A percentile compares a stretch with the other conserved stretches of the same genome.
These are phyloP conservation scores for Calonectria hongkongensis DNA, from an alignment of 2,329 filamentous ascomycete genomes.

Conservation along the genomic window DNA sequence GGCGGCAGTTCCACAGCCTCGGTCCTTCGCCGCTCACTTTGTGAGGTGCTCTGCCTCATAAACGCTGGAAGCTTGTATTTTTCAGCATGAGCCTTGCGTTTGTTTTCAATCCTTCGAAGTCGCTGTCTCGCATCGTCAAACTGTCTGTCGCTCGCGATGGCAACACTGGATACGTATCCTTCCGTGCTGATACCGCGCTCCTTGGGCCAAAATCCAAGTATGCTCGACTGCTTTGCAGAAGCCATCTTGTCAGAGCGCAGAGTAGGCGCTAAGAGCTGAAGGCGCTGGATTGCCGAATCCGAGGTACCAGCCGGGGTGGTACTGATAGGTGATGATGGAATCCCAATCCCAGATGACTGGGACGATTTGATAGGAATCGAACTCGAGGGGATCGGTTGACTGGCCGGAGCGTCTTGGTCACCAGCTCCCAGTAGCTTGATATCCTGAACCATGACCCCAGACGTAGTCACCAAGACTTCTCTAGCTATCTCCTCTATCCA, in stretches of 20 bases:
- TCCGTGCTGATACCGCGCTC: constrained; percentile 60
- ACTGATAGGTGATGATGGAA: constrained; percentile 50
- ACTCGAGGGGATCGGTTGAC: constrained; percentile 40
- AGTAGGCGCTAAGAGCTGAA: constrained; percentile 59
- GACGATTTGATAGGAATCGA: constrained; percentile 53
- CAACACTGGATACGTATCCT: constrained; percentile 63
- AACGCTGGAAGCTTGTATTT: constrained; percentile 58
- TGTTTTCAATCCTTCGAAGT: constrained; percentile 58
- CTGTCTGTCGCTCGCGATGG: constrained; percentile 59
- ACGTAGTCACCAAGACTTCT: constrained; percentile 60
- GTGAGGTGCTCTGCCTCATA: constrained; percentile 53
- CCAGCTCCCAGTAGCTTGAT: constrained; percentile 54
- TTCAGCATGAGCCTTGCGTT: constrained; percentile 59
- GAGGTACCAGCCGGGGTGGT: constrained; percentile 35
- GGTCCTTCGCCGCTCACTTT: constrained; percentile 40
- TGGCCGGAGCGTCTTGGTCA: constrained; percentile 36
- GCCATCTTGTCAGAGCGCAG: constrained; percentile 53
- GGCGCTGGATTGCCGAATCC: constrained; percentile 59
- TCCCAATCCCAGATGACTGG: constrained; percentile 44
- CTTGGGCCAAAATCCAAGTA: constrained; percentile 64
- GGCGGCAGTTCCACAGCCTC: constrained; percentile 43
- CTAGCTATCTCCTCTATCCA: constrained; percentile 59
- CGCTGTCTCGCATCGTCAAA: constrained; percentile 60
- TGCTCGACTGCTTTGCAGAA: constrained; percentile 52
- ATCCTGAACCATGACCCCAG: constrained; percentile 61